These are phyloP conservation scores for Xylaria cubensis DNA, from an alignment of 495 filamentous ascomycete species.

Conservation along the genomic window DNA sequence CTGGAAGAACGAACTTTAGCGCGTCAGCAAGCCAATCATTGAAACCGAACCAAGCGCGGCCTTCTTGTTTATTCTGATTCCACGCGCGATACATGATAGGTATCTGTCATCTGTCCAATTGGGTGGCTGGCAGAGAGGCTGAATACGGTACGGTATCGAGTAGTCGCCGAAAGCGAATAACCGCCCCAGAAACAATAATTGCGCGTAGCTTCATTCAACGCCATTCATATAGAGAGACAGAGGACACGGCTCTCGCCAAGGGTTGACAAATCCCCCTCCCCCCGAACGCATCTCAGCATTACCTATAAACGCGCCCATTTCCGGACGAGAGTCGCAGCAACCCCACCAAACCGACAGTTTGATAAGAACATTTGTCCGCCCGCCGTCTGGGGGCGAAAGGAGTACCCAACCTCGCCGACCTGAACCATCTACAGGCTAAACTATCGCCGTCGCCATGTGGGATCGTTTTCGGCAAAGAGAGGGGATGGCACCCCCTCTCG, in stretches of 20 bases:
- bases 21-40: slow-evolving; percentile 23
- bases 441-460: slow-evolving; percentile 32
- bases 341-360: neutral
- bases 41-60: neutral
- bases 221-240: neutral
- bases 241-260: neutral
- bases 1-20: slow-evolving; percentile 13
- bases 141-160: slow-evolving; percentile 2
- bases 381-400: neutral
- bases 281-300: neutral
- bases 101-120: neutral
- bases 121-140: neutral
- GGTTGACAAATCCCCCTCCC: neutral
- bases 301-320: neutral
- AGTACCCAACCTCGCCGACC: neutral
- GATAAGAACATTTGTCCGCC: neutral
- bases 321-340: neutral
- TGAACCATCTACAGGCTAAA: slow-evolving; percentile 4
- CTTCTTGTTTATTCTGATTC: slow-evolving; percentile 10
- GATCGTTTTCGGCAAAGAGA: slow-evolving; percentile 43
- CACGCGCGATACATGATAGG: neutral
- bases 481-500: slow-evolving; percentile 25
- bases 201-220: neutral
- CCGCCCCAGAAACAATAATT: neutral
- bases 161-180: slow-evolving; percentile 12